Conservation (phyloP, 1,284 basidiomycete genomes). For the Sphaerobolus stellatus region DNA sequence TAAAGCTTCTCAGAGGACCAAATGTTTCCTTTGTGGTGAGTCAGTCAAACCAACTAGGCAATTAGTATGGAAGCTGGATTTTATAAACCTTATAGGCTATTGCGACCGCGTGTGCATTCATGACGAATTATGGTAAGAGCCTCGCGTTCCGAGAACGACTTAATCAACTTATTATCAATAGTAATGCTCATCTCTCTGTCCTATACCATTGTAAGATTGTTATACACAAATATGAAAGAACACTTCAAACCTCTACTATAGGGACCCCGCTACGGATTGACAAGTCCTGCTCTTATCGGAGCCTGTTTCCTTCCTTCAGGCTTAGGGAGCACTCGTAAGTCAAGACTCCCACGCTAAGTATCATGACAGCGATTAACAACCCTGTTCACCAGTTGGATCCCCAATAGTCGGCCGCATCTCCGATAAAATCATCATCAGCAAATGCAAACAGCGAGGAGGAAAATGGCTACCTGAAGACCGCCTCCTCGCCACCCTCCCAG, state of each 20-base stretch:
- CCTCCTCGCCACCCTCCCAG: constrained; percentile 48
- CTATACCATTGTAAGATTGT: constrained; percentile 38
- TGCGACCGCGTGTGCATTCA: not conserved
- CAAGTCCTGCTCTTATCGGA: constrained; percentile 58
- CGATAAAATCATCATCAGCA: constrained; percentile 47
- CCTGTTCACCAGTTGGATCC: constrained; percentile 43
- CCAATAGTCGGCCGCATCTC: constrained; percentile 53
- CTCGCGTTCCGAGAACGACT: not conserved
- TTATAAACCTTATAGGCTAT: not conserved
- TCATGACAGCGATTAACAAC: not conserved
- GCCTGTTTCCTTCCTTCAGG: constrained; percentile 60
- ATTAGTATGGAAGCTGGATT: not conserved
- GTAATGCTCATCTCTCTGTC: constrained; percentile 26
- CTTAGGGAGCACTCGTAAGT: constrained; percentile 56
- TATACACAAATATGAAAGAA: not conserved
- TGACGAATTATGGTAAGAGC: constrained; percentile 1
- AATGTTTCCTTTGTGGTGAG: constrained; percentile 57
- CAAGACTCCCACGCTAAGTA: not conserved
- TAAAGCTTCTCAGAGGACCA: constrained; percentile 56
- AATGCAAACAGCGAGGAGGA: constrained; percentile 47
- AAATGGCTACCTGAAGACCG: constrained; percentile 60
- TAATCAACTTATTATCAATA: too few relatives aligned
- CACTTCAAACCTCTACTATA: constrained; percentile 22
- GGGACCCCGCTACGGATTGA: constrained; percentile 58
- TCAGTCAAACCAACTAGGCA: constrained; percentile 10